phyloP scores from a whole-genome alignment of 176 grass and related monocot species.

The Zizania latifolia region DNA sequence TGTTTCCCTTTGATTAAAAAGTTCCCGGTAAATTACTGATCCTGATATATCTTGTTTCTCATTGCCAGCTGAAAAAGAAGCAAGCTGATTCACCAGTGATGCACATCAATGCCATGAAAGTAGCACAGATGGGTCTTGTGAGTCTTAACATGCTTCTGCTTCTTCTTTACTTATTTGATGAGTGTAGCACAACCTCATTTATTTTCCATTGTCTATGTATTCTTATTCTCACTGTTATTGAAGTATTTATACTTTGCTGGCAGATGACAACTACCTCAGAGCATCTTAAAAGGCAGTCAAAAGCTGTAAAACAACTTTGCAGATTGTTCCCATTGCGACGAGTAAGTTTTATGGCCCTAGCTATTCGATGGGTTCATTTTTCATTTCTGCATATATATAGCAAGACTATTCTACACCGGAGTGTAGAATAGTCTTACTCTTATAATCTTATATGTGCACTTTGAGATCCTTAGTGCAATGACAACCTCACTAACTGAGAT shows the following conservation, averaged over 20 bases:
- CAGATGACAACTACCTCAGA: constrained; percentile 86
- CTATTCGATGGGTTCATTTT: background rate
- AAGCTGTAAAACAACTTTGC: constrained; percentile 87
- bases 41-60: background rate
- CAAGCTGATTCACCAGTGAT: constrained; percentile 22
- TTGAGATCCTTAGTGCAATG: background rate
- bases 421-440: too few relatives aligned
- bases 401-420: too few relatives aligned
- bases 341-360: constrained; percentile 40
- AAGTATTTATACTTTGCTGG: constrained; percentile 10
- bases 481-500: background rate
- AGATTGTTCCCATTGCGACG: constrained; percentile 74
- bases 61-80: constrained; percentile 41
- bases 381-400: background rate
- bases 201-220: background rate
- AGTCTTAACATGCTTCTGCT: constrained; percentile 1
- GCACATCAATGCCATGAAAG: constrained; percentile 45
- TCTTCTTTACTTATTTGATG: background rate
- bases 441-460: too few relatives aligned
- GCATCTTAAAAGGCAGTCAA: constrained; percentile 66
- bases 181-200: background rate
- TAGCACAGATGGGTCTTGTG: constrained; percentile 43
- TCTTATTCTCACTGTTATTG: constrained; percentile 1
- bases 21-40: constrained; percentile 8
- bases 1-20: constrained; percentile 15